Evolutionary conservation across 768 basidiomycete genomes (phyloP), one percentile per base, ranked within the genome.

Genomic region (Pulveroboletus frians): DNA sequence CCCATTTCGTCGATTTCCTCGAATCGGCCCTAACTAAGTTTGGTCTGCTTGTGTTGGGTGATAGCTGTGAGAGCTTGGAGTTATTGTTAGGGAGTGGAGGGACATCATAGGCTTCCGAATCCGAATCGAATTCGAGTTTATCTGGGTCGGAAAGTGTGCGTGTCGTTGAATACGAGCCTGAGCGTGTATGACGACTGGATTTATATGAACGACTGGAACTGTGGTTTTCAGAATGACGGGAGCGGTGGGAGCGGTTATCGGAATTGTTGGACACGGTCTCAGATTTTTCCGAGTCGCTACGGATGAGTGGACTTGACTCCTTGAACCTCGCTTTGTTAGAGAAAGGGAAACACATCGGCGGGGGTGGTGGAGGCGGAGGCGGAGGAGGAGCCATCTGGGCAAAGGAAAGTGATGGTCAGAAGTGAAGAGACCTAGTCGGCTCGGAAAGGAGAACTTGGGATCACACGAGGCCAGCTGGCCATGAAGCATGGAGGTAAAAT

Each of bases 321-420:
- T 59, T 61, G 47, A 57, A 56, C 27, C 48, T 68, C 2, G 65
- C 5, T 21, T 46, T 63, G 50, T 57, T 69, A 0, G 58, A 66
- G 65, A 81, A 84, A 3, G 82, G 83, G 27, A 84, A 74, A 54
- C 82, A 84, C 50, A 81, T 73, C 14, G 80, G 79, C 7, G 80
- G 79, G 0, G 76, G 65, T 0, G 43, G 75, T 0, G 70, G 76
- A 0, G 79, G 80, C 11, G 77, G 78, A 0, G 79, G 79, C 0
- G 71, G 71, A 1, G 70, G 72, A 26, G 78, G 77, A 43, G 76
- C 59, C 76, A 77, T 78, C 63, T 62, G 67, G 60, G 71, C 67
- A 48, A 38, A 27, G 48, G 45, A 21, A 27, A 53, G 43, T 50
- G 58, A 48, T 37, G 48, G 61, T 55, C 15, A 35, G 46, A 53